Percentiles rank a stretch among this genome's conserved stretches.
Conservation (phyloP, 352 stramenopile species). For the Globisporangium canariense region DNA sequence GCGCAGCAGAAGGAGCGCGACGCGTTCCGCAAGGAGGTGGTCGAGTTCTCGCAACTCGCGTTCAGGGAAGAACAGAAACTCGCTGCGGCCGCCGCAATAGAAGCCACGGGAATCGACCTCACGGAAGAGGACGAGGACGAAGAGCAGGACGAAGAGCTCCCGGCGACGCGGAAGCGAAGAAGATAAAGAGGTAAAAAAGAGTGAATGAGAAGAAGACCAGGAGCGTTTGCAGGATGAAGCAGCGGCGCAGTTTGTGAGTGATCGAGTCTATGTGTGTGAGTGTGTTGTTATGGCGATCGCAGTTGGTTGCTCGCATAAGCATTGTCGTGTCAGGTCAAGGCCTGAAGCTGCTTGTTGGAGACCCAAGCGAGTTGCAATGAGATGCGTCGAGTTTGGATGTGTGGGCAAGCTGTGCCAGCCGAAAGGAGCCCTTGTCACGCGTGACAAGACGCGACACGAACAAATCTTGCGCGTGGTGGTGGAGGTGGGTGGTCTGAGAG, state of each 20-base stretch:
- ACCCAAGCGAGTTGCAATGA: not conserved
- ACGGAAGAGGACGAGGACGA: conserved; percentile 15
- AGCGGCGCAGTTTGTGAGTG: not conserved
- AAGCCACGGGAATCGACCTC: not conserved
- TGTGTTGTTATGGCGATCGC: not conserved
- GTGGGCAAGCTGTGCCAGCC: no score
- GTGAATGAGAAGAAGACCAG: not conserved
- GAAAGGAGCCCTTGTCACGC: no score
- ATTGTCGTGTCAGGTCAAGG: no score
- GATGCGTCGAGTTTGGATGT: not conserved
- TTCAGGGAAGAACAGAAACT: conserved; percentile 10
- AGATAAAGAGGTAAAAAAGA: not conserved
- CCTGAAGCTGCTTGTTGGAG: no score
- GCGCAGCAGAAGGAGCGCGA: conserved; percentile 54
- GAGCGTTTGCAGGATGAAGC: not conserved
- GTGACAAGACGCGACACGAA: no score
- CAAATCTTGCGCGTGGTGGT: no score
- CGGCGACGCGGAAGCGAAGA: conserved; percentile 15
- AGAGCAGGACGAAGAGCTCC: not conserved
- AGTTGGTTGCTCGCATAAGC: no score
- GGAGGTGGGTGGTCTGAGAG: no score
- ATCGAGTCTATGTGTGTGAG: not conserved
- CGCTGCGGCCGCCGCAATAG: conserved; percentile 5
- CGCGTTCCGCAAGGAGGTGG: conserved; percentile 61
- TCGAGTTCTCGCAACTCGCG: conserved; percentile 40